Conservation (phyloP, 1,284 basidiomycete genomes). For the Ustilago nuda region DNA sequence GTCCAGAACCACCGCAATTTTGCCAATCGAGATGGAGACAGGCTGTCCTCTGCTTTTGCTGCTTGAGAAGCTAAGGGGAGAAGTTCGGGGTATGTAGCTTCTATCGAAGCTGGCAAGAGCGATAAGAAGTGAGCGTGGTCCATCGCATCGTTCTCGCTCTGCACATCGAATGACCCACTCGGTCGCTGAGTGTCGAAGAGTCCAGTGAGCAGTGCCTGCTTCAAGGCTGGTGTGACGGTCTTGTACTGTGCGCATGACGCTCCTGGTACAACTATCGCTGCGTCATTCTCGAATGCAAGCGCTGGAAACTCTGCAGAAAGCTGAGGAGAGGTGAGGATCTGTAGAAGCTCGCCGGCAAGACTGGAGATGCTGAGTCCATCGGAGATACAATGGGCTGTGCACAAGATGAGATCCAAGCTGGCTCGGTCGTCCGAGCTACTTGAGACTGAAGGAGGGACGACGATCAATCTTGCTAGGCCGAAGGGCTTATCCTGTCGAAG, state of each 20-base stretch:
- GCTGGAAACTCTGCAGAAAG: slow-evolving; percentile 19
- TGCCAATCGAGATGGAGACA: slow-evolving; percentile 13
- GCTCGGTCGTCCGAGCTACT: background rate
- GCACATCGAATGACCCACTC: background rate
- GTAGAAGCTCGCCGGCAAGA: slow-evolving; percentile 35
- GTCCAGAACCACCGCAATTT: slow-evolving; percentile 50
- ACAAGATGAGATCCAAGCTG: slow-evolving; percentile 39
- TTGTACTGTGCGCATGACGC: slow-evolving; percentile 15
- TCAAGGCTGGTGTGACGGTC: slow-evolving; percentile 11
- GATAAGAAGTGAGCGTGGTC: slow-evolving; percentile 9
- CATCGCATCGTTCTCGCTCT: background rate
- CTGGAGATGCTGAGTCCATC: slow-evolving; percentile 44
- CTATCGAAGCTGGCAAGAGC: slow-evolving; percentile 41
- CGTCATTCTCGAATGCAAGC: slow-evolving; percentile 5
- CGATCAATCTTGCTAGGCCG: slow-evolving; percentile 32
- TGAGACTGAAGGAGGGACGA: slow-evolving; percentile 23
- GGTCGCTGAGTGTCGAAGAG: background rate
- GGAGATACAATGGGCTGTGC: slow-evolving; percentile 43
- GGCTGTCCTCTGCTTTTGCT: background rate
- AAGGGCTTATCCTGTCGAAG: slow-evolving; percentile 26
- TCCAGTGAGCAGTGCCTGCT: slow-evolving; percentile 20
- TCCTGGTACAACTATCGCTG: background rate
- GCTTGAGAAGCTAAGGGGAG: slow-evolving; percentile 5
- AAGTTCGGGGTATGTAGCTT: slow-evolving; percentile 37
- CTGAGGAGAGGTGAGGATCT: slow-evolving; percentile 24